phyloP scores from a whole-genome alignment of 2,329 filamentous ascomycete species.

The Westerdykella sp. region DNA sequence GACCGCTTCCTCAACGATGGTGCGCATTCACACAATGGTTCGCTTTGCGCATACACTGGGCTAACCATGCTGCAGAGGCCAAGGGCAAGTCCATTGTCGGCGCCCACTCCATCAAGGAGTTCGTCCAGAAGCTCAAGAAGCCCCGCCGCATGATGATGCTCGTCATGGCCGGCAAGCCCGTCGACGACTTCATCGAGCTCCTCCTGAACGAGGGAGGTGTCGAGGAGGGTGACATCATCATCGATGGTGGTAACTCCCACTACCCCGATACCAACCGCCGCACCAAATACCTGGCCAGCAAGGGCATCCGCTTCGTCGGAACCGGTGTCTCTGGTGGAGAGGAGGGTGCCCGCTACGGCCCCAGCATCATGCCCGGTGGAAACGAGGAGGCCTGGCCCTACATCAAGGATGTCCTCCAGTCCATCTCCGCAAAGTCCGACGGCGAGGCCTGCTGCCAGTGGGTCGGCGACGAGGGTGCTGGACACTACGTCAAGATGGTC shows the following conservation, averaged over 20 bases:
- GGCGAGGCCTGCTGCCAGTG: constrained; percentile 98
- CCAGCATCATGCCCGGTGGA: constrained; percentile 97
- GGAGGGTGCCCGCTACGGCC: constrained; percentile 96
- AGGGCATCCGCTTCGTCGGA: constrained; percentile 94
- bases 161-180: constrained; percentile 95
- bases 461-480: constrained; percentile 98
- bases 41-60: background rate
- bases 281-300: constrained; percentile 75
- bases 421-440: constrained; percentile 95
- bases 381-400: constrained; percentile 96
- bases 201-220: constrained; percentile 55
- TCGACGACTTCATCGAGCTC: constrained; percentile 97
- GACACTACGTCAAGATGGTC: constrained; percentile 99
- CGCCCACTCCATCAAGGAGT: constrained; percentile 89
- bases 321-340: constrained; percentile 98
- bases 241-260: constrained; percentile 98
- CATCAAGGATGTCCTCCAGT: constrained; percentile 98
- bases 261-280: constrained; percentile 98
- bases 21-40: constrained; percentile 8
- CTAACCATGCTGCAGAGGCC: constrained; percentile 39
- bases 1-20: constrained; percentile 81
- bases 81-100: constrained; percentile 86
- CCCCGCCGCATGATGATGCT: constrained; percentile 97
- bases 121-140: constrained; percentile 92
- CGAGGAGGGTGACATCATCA: constrained; percentile 81